Base-by-base conservation (phyloP, 106 monocot genomes). In the Cymbidium sinense region DNA sequence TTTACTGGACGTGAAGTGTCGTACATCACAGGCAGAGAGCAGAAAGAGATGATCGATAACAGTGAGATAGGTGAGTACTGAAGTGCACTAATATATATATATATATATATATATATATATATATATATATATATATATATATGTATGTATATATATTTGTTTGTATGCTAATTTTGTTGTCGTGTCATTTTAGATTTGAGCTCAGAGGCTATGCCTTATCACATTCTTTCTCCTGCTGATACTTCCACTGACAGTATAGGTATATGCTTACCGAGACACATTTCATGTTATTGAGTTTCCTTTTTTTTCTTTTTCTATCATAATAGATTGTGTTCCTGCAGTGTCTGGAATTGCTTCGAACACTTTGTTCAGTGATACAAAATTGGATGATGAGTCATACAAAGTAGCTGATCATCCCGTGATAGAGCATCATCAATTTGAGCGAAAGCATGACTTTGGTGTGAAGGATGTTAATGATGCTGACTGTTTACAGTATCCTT, bases 1-100 rank as follows among this genome's bases (percentile, higher is more conserved):
- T 64, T 89, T 20, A 76, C 73, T 39, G 80, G 86, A 83, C 86
- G 89, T 84, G 93, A 89, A 77, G 75, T 55, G 34, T 80, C 31
- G 13, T 31, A 78, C 50, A 71, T 34, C 70, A 78, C 67, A 69
- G 76, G 28, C n/a, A 43, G 37, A 19, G 77, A 83, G 29, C 83
- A 35, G 41, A 76, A 44, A 20, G 35, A 50, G 55, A 77, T 25
- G 55, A 44, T 47, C 18, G 67, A 51, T 70, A 76, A 83, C 36
- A 50, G 43, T 75, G 79, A 65, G 39, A 65, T 74, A 79, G 86
- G 75, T 80, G 58, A 13, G 43, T 74, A 43, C 20, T 74, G 7
- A 27, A 15, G 9, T 12, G 44, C 23, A 27, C 19, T 44, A 74
- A 11, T 44, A 44, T n/a, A n/a, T n/a, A n/a, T n/a, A n/a, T n/a